A percentile compares a stretch with the other conserved stretches of the same genome.
phyloP scores from a whole-genome alignment of 169 alveolate species.

The Cryptosporidium sp. region DNA sequence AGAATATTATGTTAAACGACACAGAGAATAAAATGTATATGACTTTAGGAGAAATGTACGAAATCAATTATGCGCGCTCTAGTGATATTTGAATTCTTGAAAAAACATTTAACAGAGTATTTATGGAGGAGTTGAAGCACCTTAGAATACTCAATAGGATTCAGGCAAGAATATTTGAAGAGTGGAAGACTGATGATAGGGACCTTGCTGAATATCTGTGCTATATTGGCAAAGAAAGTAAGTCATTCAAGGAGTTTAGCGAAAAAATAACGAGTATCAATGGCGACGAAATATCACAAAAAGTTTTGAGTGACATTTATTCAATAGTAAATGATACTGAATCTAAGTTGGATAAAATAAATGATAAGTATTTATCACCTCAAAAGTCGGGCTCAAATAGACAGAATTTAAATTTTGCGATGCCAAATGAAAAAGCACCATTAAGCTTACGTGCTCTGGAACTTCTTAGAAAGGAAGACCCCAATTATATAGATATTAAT shows the following conservation, averaged over 20 bases:
- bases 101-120: neutral
- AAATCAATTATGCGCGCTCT: slow-evolving; percentile 12
- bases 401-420: slow-evolving; percentile 16
- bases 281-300: slow-evolving; percentile 1
- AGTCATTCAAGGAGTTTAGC: slow-evolving; percentile 14
- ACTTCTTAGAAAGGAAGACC: slow-evolving; percentile 47
- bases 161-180: slow-evolving; percentile 27
- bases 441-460: slow-evolving; percentile 42
- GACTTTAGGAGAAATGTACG: slow-evolving; percentile 49
- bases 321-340: neutral
- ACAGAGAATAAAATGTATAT: slow-evolving; percentile 33
- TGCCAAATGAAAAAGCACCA: slow-evolving; percentile 66
- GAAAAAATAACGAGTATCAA: neutral
- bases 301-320: slow-evolving; percentile 2
- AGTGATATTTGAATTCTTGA: neutral
- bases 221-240: slow-evolving; percentile 3
- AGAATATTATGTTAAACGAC: neutral
- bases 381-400: neutral
- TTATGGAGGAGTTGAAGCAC: slow-evolving; percentile 45
- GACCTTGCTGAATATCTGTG: slow-evolving; percentile 52
- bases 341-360: neutral
- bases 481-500: slow-evolving; percentile 13
- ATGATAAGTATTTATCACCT: neutral
- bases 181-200: slow-evolving; percentile 51
- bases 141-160: slow-evolving; percentile 22